A percentile compares a stretch with the other conserved stretches of the same genome.
Evolutionary conservation across 169 alveolate species (phyloP).

Genomic region (Cryptosporidium canis): DNA sequence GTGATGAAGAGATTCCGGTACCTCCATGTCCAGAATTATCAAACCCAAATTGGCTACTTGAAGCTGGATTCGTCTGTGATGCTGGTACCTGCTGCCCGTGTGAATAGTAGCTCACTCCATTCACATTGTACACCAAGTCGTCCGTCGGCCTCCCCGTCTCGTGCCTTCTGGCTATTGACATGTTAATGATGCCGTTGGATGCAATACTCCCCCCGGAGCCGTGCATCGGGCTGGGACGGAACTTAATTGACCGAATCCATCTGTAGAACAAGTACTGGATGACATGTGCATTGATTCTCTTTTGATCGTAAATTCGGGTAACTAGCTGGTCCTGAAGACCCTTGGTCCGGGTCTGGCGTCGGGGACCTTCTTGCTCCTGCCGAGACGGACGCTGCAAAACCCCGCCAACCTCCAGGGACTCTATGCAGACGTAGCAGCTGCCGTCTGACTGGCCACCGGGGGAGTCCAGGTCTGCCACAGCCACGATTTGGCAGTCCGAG

Average conservation of each 20-base stretch:
- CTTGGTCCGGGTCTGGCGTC: too few relatives aligned
- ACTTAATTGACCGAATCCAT: constrained; percentile 57
- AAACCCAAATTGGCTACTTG: neutral
- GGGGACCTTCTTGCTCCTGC: too few relatives aligned
- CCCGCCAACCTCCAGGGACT: constrained; percentile 58
- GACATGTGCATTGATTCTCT: constrained; percentile 19
- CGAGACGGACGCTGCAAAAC: too few relatives aligned
- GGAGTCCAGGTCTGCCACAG: neutral
- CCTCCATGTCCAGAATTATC: neutral
- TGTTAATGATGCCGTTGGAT: neutral
- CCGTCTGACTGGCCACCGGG: too few relatives aligned
- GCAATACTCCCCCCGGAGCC: neutral
- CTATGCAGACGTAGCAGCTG: neutral
- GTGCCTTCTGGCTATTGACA: constrained; percentile 5
- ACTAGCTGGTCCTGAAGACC: neutral
- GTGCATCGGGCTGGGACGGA: neutral
- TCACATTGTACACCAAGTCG: constrained; percentile 28
- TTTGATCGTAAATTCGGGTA: constrained; percentile 1
- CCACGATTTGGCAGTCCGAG: constrained; percentile 40
- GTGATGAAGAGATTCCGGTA: neutral
- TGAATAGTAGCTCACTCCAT: neutral
- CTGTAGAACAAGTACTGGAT: constrained; percentile 61
- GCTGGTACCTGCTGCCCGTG: neutral
- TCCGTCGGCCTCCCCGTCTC: constrained; percentile 61
- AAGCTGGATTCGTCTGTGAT: neutral